Evolutionary conservation across 306 rosid species (phyloP), one percentile per base, ranked within the genome.

Genomic region (Trichosanthes cucumerina): DNA sequence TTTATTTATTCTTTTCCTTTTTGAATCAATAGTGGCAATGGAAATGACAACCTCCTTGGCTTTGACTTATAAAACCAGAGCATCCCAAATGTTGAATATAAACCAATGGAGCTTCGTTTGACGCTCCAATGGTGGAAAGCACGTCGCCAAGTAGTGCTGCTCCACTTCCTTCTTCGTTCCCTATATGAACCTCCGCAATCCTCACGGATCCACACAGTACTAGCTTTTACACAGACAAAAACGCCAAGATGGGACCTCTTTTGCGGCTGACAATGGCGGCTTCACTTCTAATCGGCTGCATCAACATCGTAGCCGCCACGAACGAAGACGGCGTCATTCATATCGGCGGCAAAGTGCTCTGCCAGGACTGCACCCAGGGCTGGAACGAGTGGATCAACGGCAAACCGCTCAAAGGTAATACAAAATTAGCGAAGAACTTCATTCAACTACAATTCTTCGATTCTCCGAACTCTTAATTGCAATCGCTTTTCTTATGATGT

Each of bases 301-400:
- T 74, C 81, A 85, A 69, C 62, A 52, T 73, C 4, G 89, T 53
- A 66, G 60, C 65, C 52, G 91, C 81, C 41, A 43, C 73, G 38
- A 60, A 65, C 16, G 82, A 83, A 54, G 8, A 81, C 43, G 74
- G 33, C 79, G 84, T 74, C 15, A 78, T 89, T 21, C 88, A 86
- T 56, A 87, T 90, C 2, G 88, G 73, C 28, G 98, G 98, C 31
- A 91, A 87, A 83, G 97, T 93, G 39, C 19, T 90, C 56, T 93
- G 98, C 89, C 98, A 91, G 74, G 98, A 91, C 81, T 93, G 98
- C 80, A 86, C 87, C 26, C 84, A 85, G 53, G 97, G 86, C 26
- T 93, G 92, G 92, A 86, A 90, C 9, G 83, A 90, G 41, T 93
- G 97, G 97, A 79, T 85, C 66, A 60, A 75, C 9, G 93, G 90